Conservation (phyloP, 2,329 filamentous ascomycete species). For the Neofusicoccum cordaticola region DNA sequence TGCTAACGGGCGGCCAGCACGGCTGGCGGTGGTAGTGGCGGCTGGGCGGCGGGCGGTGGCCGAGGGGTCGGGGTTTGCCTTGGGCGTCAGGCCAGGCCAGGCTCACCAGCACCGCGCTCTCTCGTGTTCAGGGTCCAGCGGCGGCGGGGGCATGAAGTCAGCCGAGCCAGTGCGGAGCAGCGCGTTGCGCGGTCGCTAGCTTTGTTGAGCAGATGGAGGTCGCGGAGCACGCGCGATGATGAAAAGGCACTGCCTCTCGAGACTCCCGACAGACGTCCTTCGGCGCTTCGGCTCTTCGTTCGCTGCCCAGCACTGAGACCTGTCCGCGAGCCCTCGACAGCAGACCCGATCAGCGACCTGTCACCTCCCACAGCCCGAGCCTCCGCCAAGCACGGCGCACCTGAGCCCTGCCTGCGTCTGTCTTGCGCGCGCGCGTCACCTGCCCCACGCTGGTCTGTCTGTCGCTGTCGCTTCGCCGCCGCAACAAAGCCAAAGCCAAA, state of each 20-base stretch:
- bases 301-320: too few species aligned
- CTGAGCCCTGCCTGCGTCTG: background rate
- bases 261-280: background rate
- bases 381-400: background rate
- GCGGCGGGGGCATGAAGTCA: background rate
- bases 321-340: background rate
- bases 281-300: background rate
- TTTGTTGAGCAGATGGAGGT: background rate
- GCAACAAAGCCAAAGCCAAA: background rate
- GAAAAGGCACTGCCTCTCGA: background rate
- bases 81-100: background rate
- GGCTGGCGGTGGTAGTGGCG: background rate
- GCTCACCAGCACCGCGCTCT: too few species aligned
- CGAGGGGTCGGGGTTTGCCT: background rate
- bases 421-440: background rate
- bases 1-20: background rate
- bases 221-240: slow-evolving; percentile 6
- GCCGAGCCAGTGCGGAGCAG: background rate
- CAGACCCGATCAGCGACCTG: background rate
- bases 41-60: background rate
- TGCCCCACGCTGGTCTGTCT: background rate
- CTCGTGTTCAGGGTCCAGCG: slow-evolving; percentile 1
- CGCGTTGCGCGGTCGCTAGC: background rate
- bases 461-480: background rate
- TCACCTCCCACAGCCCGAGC: background rate